Base-by-base conservation (phyloP, 108 stramenopile species). In the Pseudonitzschia multiseries region DNA sequence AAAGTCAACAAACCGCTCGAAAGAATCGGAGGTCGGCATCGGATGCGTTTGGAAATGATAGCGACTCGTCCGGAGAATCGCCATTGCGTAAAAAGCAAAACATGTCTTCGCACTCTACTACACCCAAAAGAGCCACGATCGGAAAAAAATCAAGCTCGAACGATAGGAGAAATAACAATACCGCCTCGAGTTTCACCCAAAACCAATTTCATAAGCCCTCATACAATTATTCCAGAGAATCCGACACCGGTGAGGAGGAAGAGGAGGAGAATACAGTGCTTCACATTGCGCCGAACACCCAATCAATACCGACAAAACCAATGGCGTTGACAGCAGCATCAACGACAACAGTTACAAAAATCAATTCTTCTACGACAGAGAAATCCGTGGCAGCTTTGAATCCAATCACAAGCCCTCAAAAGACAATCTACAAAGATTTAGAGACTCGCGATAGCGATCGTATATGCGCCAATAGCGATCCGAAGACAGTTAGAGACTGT, bases 61-160 rank as follows among this genome's bases (percentile, higher is more conserved):
- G 54, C 54, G 54, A 56, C 22, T 3, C 21, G 4, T 56, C 54
- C 5, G 26, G 21, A 26, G 54, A 21, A 24, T 56, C 54, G 2
- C 54, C 54, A 12, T 26, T 56, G 21, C 61, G 61, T 36, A 62
- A 62, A 40, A 62, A 62, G 20, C 61, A 62, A 62, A 62, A 62
- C 36, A 56, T 20, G 54, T 56, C 22, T 1, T 20, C 54, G 2
- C 12, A 14, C 46, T 48, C 46, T 14, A 10, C 46, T 14, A 10
- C 46, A 48, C 46, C 46, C 46, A 14, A 1, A 18, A 10, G 14
- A 48, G 14, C 13, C 13, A 56, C 2, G 2, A 10, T 56, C 24
- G 24, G 10, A 26, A 26, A 10, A 0, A 56, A 56, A 56, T 6
- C 13, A 22, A 26, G 1, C 1, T 20, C 54, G 12, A 10, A 56